phyloP scores from a whole-genome alignment of 140 eudicot species.

The Bidens hawaiensis region DNA sequence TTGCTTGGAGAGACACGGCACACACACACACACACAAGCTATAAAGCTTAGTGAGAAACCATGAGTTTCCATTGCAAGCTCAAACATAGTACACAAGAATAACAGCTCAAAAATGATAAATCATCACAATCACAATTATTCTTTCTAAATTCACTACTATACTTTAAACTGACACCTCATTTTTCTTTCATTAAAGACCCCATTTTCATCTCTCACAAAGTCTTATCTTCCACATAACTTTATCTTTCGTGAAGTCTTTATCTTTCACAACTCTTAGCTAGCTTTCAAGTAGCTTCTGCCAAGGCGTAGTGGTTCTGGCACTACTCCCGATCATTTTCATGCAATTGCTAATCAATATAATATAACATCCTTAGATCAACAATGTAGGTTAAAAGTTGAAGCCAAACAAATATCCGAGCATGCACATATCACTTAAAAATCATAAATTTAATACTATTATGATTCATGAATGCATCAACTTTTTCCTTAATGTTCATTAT shows the following conservation, averaged over 20 bases:
- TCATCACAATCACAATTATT: background rate
- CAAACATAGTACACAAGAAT: background rate
- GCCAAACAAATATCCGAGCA: background rate
- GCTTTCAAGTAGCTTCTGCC: slow-evolving; percentile 2
- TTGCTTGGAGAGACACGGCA: too few relatives aligned
- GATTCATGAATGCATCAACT: background rate
- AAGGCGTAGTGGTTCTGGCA: too few relatives aligned
- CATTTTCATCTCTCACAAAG: too few relatives aligned
- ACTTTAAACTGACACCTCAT: background rate
- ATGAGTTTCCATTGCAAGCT: background rate
- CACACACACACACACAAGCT: too few relatives aligned
- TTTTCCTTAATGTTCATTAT: too few relatives aligned
- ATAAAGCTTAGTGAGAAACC: too few relatives aligned
- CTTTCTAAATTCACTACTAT: background rate
- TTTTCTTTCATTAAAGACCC: too few relatives aligned
- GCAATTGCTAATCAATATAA: too few relatives aligned
- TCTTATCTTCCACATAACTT: too few relatives aligned
- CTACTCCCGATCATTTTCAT: too few relatives aligned
- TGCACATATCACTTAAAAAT: background rate
- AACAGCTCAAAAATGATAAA: background rate
- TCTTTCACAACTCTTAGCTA: background rate
- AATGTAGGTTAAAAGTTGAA: background rate
- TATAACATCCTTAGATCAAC: background rate
- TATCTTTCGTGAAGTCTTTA: too few relatives aligned
- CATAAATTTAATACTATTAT: background rate